A percentile compares a stretch with the other conserved stretches of the same genome.
Conservation (phyloP, 495 filamentous ascomycete species). For the Chaetomium cochliodes region DNA sequence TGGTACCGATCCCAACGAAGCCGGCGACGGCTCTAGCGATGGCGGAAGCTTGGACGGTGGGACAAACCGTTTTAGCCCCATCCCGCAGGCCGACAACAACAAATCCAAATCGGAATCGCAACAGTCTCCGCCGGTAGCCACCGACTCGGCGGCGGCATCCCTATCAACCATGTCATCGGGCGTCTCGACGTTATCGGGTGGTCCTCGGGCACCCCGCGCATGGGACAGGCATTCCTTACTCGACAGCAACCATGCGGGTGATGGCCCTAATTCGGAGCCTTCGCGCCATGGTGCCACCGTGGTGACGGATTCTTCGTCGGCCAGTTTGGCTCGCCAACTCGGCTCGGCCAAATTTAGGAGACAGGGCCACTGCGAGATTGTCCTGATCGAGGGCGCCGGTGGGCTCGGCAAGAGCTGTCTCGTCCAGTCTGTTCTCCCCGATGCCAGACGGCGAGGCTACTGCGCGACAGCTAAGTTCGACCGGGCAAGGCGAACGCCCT, state of each 20-base stretch:
- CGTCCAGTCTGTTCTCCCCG: conserved; percentile 70
- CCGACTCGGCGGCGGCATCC: conserved; percentile 5
- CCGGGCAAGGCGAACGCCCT: conserved; percentile 73
- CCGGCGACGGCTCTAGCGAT: conserved; percentile 51
- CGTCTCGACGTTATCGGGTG: conserved; percentile 34
- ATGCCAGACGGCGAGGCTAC: conserved; percentile 72
- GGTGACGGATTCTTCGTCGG: conserved; percentile 34
- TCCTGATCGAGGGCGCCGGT: conserved; percentile 70
- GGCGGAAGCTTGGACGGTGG: conserved; percentile 51
- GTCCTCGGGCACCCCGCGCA: conserved; percentile 30
- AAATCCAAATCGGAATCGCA: background rate
- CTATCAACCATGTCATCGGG: conserved; percentile 43
- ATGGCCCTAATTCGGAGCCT: conserved; percentile 34
- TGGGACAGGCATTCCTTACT: conserved; percentile 42
- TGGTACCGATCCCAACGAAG: conserved; percentile 57
- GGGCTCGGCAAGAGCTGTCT: conserved; percentile 84
- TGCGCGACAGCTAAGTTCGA: conserved; percentile 85
- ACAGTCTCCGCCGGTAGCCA: background rate
- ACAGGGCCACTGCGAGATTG: conserved; percentile 71
- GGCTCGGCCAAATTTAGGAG: conserved; percentile 60
- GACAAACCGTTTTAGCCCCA: conserved; percentile 37
- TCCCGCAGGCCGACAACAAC: conserved; percentile 44
- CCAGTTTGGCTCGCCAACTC: conserved; percentile 45
- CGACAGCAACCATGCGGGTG: conserved; percentile 37
- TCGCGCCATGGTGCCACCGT: conserved; percentile 33